phyloP scores from a whole-genome alignment of 2,329 filamentous ascomycete genomes.

The Trichothecium roseum region DNA sequence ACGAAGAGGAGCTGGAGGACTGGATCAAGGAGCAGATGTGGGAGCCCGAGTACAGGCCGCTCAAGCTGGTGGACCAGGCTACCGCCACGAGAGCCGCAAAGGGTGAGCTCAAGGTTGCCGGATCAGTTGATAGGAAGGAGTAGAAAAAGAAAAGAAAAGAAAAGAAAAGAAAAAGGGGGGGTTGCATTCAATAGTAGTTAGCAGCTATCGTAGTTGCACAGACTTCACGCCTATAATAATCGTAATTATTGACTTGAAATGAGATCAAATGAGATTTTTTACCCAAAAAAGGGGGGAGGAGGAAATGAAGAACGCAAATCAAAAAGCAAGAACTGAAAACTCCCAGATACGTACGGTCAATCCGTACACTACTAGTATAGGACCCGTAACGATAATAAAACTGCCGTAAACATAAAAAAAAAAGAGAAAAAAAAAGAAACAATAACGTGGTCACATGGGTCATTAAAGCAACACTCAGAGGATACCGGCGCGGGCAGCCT shows the following conservation, averaged over 20 bases:
- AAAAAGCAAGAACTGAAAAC: too few relatives aligned
- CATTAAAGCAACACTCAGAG: conserved; percentile 1
- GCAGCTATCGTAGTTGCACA: background rate
- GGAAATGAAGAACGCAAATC: background rate
- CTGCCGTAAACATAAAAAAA: background rate
- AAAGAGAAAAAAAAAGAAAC: background rate
- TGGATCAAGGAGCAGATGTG: conserved; percentile 79
- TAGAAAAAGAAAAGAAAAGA: conserved; percentile 4
- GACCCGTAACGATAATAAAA: background rate
- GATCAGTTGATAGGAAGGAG: conserved; percentile 14
- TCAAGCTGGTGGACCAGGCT: conserved; percentile 44
- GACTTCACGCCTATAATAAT: background rate
- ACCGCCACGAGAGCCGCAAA: conserved; percentile 46
- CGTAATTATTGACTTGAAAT: background rate
- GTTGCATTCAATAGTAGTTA: background rate
- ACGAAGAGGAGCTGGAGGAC: conserved; percentile 46
- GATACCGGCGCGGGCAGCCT: conserved; percentile 41
- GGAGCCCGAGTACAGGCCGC: conserved; percentile 56
- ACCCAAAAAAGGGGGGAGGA: too few relatives aligned
- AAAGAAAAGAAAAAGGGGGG: background rate
- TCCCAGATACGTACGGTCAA: too few relatives aligned
- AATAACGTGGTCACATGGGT: background rate
- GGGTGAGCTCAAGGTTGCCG: conserved; percentile 19
- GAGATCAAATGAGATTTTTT: background rate
- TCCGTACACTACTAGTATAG: too few relatives aligned